Conservation (phyloP, 148 eudicot species). For the Polygonum aviculare region DNA sequence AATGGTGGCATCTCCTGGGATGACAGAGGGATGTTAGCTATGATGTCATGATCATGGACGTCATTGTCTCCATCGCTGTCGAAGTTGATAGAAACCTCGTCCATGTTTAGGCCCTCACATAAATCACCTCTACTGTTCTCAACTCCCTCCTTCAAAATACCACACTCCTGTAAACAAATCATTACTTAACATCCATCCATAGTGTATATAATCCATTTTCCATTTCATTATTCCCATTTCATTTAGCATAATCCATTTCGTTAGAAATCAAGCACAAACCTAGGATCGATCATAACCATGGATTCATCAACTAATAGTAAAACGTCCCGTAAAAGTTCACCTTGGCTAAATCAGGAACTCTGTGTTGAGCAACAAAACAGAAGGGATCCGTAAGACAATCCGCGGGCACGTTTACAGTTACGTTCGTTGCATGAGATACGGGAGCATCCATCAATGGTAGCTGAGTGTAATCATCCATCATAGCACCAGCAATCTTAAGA, state of each 20-base stretch:
- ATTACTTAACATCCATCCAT: background rate
- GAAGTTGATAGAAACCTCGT: constrained; percentile 30
- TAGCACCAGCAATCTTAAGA: background rate
- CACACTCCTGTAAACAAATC: constrained; percentile 8
- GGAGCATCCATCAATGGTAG: background rate
- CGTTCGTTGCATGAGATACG: background rate
- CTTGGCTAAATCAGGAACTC: background rate
- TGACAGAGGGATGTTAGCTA: constrained; percentile 9
- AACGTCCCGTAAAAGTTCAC: background rate
- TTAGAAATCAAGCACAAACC: background rate
- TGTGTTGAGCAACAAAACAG: background rate
- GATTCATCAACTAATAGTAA: background rate
- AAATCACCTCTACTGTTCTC: constrained; percentile 25
- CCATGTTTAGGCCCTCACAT: constrained; percentile 30
- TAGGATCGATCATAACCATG: background rate
- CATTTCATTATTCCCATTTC: too few species aligned
- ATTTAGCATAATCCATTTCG: background rate
- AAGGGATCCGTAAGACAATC: background rate
- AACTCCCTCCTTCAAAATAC: constrained; percentile 22
- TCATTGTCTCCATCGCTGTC: constrained; percentile 15
- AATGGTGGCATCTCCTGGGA: constrained; percentile 13
- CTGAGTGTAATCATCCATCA: background rate
- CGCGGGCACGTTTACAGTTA: background rate
- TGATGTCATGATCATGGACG: constrained; percentile 17
- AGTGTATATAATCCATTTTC: too few species aligned